phyloP scores from a whole-genome alignment of 2,329 filamentous ascomycete genomes.

The Botryosphaeria dothidea region DNA sequence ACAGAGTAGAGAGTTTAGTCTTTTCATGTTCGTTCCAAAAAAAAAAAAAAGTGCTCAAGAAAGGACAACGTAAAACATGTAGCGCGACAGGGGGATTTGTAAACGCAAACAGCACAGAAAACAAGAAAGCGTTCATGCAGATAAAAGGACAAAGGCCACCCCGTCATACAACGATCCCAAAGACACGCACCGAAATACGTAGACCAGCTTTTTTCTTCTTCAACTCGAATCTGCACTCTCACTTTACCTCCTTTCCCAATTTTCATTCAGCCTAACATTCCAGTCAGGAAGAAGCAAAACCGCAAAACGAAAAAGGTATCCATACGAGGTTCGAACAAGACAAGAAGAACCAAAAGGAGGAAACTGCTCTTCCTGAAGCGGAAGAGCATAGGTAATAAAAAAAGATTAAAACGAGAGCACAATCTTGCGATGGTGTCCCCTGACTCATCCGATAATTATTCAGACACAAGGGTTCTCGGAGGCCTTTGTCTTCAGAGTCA shows the following conservation, averaged over 20 bases:
- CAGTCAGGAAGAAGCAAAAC: neutral
- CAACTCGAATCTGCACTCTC: neutral
- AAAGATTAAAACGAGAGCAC: conserved; percentile 1
- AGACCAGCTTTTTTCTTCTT: neutral
- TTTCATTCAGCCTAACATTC: neutral
- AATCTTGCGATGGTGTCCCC: neutral
- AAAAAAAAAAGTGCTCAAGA: neutral
- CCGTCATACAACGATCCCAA: neutral
- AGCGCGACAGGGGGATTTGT: conserved; percentile 5
- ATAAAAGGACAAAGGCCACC: neutral
- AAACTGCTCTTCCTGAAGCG: conserved; percentile 11
- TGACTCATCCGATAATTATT: conserved; percentile 6
- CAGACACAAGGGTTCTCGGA: neutral
- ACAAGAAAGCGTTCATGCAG: neutral
- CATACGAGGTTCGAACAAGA: neutral
- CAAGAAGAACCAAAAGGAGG: neutral
- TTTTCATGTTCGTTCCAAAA: conserved; percentile 11
- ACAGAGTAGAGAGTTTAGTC: conserved; percentile 8
- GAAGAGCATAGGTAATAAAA: neutral
- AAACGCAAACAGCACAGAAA: neutral
- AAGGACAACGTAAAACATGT: neutral
- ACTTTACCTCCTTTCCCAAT: neutral
- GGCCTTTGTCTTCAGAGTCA: neutral
- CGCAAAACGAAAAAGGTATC: conserved; percentile 1
- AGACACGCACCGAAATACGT: neutral